Base-by-base conservation (phyloP, 495 filamentous ascomycete species). In the Neurospora pannonica region DNA sequence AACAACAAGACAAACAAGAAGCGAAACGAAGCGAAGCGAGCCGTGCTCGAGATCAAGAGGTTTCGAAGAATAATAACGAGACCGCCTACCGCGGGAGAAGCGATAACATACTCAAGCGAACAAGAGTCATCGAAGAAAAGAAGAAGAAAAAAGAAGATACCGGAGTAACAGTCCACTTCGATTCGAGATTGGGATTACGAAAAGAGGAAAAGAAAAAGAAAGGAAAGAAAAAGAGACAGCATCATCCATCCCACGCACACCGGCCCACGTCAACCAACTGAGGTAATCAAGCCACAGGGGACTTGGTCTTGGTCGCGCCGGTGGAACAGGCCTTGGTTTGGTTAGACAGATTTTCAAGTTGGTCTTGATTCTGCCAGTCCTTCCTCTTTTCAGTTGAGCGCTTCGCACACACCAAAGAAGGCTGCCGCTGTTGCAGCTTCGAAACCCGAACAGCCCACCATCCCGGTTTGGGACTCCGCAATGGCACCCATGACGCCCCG, bases 401-500 rank as follows among this genome's bases (percentile, higher is more conserved):
- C 76, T 79, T 76, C 75, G 48, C 73, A 70, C 75, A 42, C 73
- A 70, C 75, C 76, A 79, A 71, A 75, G 72, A 79, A 75, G 67
- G 75, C 71, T 72, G 75, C 75, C 77, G 74, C 78, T 46, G 73
- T 75, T 74, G 77, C 78, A 80, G 76, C 76, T 75, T 79, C 79
- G 78, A 81, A 82, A 81, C 78, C 74, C 76, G 78, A 71, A 69
- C 75, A 74, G 77, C 79, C 80, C 82, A 80, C 84, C 83, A 84
- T 80, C 80, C 82, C 78, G 74, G 75, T 78, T 81, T 78, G 79
- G 81, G 84, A 77, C 78, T 81, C 82, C 77, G 80, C 80, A 76
- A 86, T 86, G 85, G 84, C 84, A 81, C 85, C 85, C 79, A 79
- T 86, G 79, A 82, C 85, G 81, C 84, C 85, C 78, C 84, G 85